A percentile compares a stretch with the other conserved stretches of the same genome.
Conservation (phyloP, 2,329 filamentous ascomycete genomes). For the Botrytis galanthina region DNA sequence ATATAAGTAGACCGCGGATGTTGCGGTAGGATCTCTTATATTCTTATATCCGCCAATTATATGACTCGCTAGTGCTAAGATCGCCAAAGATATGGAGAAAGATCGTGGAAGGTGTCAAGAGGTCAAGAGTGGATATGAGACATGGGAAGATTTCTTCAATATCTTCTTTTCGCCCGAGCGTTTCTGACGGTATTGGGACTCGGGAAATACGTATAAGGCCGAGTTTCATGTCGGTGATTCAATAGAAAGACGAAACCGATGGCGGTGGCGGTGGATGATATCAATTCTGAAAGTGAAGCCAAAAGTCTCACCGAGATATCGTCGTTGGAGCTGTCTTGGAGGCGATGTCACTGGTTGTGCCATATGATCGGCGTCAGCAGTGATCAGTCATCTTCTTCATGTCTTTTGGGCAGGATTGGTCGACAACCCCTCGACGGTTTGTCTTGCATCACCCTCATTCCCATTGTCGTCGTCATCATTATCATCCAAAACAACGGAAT, state of each 20-base stretch:
- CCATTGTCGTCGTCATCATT: neutral
- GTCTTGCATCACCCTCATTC: neutral
- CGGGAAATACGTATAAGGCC: neutral
- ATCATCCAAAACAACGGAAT: neutral
- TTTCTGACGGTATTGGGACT: neutral
- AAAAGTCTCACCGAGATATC: neutral
- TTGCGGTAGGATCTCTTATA: neutral
- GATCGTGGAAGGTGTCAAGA: neutral
- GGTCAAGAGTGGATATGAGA: neutral
- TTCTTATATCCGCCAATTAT: neutral
- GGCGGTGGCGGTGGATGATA: neutral
- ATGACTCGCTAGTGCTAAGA: neutral
- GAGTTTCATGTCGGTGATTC: neutral
- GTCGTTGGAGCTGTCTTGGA: neutral
- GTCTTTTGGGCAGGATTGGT: neutral
- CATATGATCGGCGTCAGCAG: neutral
- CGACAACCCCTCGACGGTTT: neutral
- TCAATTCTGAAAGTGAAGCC: neutral
- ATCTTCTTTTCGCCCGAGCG: neutral
- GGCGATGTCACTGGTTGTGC: neutral
- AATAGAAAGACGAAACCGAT: neutral
- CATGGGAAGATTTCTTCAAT: neutral
- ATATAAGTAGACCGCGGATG: slow-evolving; percentile 3
- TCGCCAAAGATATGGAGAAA: neutral
- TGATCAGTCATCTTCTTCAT: neutral